Evolutionary conservation across 345 rosid genomes (phyloP).

Genomic region (Eucalyptus erythrocorys): DNA sequence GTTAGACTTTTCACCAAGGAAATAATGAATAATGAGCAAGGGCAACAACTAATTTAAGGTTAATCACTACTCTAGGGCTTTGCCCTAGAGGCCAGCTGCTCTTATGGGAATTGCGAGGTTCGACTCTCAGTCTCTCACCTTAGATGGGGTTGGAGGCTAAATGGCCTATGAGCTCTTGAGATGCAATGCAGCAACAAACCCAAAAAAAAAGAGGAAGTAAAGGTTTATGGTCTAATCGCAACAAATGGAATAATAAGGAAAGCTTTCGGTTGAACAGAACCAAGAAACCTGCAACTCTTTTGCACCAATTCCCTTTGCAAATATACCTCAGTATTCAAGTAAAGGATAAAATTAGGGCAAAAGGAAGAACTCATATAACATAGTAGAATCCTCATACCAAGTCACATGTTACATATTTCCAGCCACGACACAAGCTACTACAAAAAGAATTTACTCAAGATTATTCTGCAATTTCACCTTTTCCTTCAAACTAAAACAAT

Average conservation of each 20-base stretch:
- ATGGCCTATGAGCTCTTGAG: neutral
- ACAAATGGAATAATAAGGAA: neutral
- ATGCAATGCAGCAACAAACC: neutral
- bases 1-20: neutral
- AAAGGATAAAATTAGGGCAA: neutral
- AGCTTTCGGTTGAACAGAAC: neutral
- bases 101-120: neutral
- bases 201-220: neutral
- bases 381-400: neutral
- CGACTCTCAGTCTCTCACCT: neutral
- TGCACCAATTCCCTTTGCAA: neutral
- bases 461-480: neutral
- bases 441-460: neutral
- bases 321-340: neutral
- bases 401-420: neutral
- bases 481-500: neutral
- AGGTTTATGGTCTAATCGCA: neutral
- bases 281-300: neutral
- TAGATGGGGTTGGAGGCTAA: neutral
- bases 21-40: neutral
- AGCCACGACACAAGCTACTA: neutral
- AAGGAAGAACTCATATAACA: neutral
- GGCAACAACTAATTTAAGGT: neutral
- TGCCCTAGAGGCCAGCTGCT: neutral
- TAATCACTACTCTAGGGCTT: neutral